phyloP scores from a whole-genome alignment of 208 protist genomes.

The Leptomonas pyrrhocoris region DNA sequence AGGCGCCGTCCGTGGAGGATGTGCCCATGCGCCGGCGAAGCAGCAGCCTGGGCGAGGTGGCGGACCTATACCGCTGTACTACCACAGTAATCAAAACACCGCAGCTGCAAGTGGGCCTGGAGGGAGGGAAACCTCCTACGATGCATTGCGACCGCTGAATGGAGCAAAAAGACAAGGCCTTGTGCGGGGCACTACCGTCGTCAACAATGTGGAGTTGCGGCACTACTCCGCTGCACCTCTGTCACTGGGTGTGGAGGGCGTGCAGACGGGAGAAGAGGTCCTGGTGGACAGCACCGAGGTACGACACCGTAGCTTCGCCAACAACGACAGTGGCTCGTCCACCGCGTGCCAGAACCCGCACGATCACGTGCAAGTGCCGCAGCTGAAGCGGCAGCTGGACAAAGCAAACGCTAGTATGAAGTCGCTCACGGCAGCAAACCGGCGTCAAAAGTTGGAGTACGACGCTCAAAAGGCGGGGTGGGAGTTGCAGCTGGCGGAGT shows the following conservation, averaged over 20 bases:
- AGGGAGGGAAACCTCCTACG: not conserved
- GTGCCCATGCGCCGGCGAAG: no score
- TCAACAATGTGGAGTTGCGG: not conserved
- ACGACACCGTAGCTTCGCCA: conserved; percentile 25
- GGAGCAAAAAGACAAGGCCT: conserved; percentile 14
- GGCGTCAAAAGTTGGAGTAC: conserved; percentile 29
- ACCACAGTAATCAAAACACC: no score
- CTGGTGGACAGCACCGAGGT: conserved; percentile 22
- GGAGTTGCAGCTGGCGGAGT: conserved; percentile 14
- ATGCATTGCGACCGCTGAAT: not conserved
- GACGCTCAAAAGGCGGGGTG: conserved; percentile 16
- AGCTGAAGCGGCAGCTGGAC: conserved; percentile 29
- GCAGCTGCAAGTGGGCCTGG: no score
- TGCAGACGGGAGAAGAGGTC: conserved; percentile 74
- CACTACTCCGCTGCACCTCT: not conserved
- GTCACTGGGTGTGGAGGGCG: conserved; percentile 55
- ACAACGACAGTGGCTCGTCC: not conserved
- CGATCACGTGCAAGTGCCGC: conserved; percentile 20
- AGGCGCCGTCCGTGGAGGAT: no score
- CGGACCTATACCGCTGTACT: no score
- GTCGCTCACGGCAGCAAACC: not conserved
- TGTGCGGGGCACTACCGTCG: conserved; percentile 15
- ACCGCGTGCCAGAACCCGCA: conserved; percentile 2
- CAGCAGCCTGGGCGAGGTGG: no score
- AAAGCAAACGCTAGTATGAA: conserved; percentile 18